Conservation (phyloP, 179 eudicot species). For the Camellia oleifera region DNA sequence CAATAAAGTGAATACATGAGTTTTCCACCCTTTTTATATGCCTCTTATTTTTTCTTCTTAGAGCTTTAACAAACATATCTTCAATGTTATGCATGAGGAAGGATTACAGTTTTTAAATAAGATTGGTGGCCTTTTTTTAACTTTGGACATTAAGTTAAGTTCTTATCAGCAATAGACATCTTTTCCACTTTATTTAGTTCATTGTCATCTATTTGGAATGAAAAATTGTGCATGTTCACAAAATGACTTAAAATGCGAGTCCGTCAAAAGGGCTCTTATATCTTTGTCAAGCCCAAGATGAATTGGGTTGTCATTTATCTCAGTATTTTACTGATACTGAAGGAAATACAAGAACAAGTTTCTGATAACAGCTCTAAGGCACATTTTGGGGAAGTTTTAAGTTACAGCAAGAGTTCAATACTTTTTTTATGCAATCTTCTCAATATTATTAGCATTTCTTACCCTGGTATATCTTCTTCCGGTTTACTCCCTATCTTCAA, state of each 20-base stretch:
- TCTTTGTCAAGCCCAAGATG: too few relatives aligned
- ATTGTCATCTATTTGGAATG: neutral
- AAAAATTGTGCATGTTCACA: neutral
- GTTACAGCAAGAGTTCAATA: neutral
- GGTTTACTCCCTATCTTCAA: neutral
- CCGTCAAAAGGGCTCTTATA: too few relatives aligned
- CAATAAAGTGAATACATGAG: neutral
- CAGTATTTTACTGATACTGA: neutral
- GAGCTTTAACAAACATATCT: neutral
- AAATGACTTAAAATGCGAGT: neutral
- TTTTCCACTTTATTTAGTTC: neutral
- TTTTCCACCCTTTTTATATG: neutral
- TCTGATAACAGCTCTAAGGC: neutral
- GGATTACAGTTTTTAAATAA: neutral
- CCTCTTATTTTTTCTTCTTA: neutral
- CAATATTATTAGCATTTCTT: neutral
- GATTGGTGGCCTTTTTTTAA: neutral
- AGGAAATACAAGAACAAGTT: neutral
- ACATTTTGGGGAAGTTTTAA: neutral
- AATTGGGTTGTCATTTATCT: too few relatives aligned
- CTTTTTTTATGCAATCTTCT: neutral
- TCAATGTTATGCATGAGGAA: neutral
- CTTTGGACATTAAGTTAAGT: neutral
- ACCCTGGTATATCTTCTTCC: neutral
- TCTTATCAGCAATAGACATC: neutral